A percentile compares a stretch with the other conserved stretches of the same genome.
Evolutionary conservation across 2,329 filamentous ascomycete genomes (phyloP).

Genomic region (Colletotrichum echinochloae): DNA sequence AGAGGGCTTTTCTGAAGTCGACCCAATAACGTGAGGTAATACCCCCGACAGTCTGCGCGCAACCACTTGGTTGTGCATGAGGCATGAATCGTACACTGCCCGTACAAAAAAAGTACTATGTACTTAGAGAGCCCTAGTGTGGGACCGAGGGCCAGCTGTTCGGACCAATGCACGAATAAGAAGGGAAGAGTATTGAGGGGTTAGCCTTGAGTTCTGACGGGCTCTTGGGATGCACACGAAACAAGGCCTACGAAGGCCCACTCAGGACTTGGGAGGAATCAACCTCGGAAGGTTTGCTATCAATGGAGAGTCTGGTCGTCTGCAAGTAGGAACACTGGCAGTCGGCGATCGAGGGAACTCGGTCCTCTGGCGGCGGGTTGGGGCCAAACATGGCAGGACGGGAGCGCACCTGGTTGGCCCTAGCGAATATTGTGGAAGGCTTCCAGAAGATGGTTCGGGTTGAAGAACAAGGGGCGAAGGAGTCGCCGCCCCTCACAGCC

Average conservation of each 20-base stretch:
- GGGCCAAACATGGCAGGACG: conserved; percentile 29
- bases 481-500: conserved; percentile 18
- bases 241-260: conserved; percentile 14
- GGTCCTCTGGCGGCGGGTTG: conserved; percentile 6
- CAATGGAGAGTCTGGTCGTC: not conserved
- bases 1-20: not conserved
- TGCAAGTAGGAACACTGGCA: conserved; percentile 13
- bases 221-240: conserved; percentile 11
- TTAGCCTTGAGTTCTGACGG: not conserved
- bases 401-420: conserved; percentile 34
- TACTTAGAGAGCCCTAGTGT: not conserved
- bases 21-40: conserved; percentile 15
- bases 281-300: conserved; percentile 9
- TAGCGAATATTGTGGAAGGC: conserved; percentile 37
- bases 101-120: no score
- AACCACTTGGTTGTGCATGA: conserved; percentile 20
- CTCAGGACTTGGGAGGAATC: conserved; percentile 5
- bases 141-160: conserved; percentile 29
- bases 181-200: not conserved
- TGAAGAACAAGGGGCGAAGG: conserved; percentile 33
- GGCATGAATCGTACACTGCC: conserved; percentile 30
- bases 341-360: not conserved
- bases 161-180: conserved; percentile 29
- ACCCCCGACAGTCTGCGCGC: conserved; percentile 18
- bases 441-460: conserved; percentile 39